Base-by-base conservation (phyloP, 805 yeast genomes). In the Candida taoyuanica region DNA sequence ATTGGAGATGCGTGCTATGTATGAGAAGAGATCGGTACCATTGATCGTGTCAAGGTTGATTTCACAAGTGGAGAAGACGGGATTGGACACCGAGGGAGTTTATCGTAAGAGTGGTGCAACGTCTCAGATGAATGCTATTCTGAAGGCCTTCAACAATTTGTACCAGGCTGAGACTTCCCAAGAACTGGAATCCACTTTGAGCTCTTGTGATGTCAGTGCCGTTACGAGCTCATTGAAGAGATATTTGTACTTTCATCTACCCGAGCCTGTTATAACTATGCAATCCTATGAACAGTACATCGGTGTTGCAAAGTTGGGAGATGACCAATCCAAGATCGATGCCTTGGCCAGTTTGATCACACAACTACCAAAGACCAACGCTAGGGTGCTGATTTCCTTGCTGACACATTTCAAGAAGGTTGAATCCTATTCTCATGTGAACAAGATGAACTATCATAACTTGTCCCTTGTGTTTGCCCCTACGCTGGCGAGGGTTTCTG, bases 401-500 rank as follows among this genome's bases (percentile, higher is more conserved):
- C 65, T 83, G 34, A 64, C 64, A 31, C 98, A 93, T 65, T 66
- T 93, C 47, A 62, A 68, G 32, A 61, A 65, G 39, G 81, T 93
- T 23, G 74, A 77, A 28, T 58, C 65, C 19, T 67, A 70, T 55
- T 68, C 76, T 31, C 60, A 59, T 11, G 55, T 62, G 31, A 93
- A 89, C 57, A 71, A 89, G 58, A 93, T 93, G 98, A 85, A 74
- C 29, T 67, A 74, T 50, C 79, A 79, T 59, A 88, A 93, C 53
- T 63, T 93, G 37, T 81, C 96, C 0, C 86, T 93, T 31, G 96
- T 91, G 7, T 93, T 93, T 68, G 95, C 96, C 2, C 98, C 98
- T 4, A 87, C 96, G 7, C 63, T 93, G 31, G 81, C 88, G 0
- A 71, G 95, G 33, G 95, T 87, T 52, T 64, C 71, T 42, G 71